Conservation (phyloP, 2,329 filamentous ascomycete genomes). For the Fusarium denticulatum region DNA sequence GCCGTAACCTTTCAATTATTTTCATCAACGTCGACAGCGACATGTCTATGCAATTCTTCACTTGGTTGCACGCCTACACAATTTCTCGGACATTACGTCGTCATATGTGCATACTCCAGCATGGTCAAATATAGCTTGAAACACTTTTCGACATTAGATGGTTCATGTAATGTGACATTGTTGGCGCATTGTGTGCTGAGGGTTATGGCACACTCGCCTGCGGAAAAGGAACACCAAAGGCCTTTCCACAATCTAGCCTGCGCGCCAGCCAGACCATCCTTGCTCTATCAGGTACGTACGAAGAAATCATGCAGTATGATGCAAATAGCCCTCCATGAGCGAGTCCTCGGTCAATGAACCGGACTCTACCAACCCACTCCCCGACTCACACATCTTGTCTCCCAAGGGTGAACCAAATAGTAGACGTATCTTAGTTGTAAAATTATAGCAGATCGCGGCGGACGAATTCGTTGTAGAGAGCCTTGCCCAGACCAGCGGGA, state of each 20-base stretch:
- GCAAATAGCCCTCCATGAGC: constrained; percentile 43
- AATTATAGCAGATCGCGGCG: constrained; percentile 91
- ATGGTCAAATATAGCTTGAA: constrained; percentile 12
- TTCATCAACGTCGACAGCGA: too few species aligned
- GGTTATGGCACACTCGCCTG: constrained; percentile 37
- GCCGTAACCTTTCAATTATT: too few species aligned
- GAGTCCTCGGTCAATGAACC: constrained; percentile 29
- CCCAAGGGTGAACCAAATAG: constrained; percentile 11
- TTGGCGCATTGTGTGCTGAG: constrained; percentile 36
- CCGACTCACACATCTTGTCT: constrained; percentile 18
- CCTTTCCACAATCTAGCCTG: constrained; percentile 41
- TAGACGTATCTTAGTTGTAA: constrained; percentile 24
- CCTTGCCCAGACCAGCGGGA: constrained; percentile 91
- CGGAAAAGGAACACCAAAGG: constrained; percentile 33
- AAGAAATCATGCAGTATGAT: constrained; percentile 45
- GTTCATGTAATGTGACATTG: constrained; percentile 39
- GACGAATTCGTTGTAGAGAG: constrained; percentile 94
- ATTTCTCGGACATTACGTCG: not conserved
- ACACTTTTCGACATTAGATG: constrained; percentile 35
- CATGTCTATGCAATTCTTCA: not conserved
- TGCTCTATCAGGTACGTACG: constrained; percentile 49
- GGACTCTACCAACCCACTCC: constrained; percentile 39
- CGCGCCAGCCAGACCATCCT: constrained; percentile 44
- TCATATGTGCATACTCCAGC: constrained; percentile 2
- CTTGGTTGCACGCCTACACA: not conserved